Evolutionary conservation across 371 early-diverging fungal species (phyloP).

Genomic region (Basidiobolus meristosporus): DNA sequence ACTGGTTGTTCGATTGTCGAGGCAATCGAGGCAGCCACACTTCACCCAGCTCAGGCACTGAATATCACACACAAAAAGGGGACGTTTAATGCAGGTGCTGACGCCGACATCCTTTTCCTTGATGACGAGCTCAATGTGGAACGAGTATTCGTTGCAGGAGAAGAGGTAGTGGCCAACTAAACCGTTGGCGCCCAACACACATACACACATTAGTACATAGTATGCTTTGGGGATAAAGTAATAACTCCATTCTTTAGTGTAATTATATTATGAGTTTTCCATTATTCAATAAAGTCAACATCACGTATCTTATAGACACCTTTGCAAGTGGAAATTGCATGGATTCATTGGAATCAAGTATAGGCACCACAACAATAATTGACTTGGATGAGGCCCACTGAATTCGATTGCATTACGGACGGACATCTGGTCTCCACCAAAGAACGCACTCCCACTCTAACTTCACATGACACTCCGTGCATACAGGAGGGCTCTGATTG

Average conservation of each 20-base stretch:
- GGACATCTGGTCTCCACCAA: neutral
- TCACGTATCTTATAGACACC: neutral
- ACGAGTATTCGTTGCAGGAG: conserved; percentile 53
- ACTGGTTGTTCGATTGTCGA: conserved; percentile 61
- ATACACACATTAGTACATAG: neutral
- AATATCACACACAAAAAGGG: conserved; percentile 57
- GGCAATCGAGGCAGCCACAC: conserved; percentile 67
- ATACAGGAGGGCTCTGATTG: too few species aligned
- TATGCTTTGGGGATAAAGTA: neutral
- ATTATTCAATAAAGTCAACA: neutral
- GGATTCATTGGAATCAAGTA: neutral
- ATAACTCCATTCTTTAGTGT: neutral
- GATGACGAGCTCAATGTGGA: conserved; percentile 41
- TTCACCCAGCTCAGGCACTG: conserved; percentile 59
- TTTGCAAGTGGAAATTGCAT: neutral
- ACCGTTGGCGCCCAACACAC: neutral
- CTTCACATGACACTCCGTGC: too few species aligned
- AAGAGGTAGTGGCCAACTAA: conserved; percentile 2
- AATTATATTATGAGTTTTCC: neutral
- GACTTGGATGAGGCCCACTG: neutral
- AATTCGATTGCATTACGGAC: neutral
- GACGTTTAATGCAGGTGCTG: conserved; percentile 48
- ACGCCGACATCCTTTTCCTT: conserved; percentile 64
- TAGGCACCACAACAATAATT: neutral
- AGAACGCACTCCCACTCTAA: neutral